Conservation (phyloP, 2,329 filamentous ascomycete species). For the Clonostachys sp. region DNA sequence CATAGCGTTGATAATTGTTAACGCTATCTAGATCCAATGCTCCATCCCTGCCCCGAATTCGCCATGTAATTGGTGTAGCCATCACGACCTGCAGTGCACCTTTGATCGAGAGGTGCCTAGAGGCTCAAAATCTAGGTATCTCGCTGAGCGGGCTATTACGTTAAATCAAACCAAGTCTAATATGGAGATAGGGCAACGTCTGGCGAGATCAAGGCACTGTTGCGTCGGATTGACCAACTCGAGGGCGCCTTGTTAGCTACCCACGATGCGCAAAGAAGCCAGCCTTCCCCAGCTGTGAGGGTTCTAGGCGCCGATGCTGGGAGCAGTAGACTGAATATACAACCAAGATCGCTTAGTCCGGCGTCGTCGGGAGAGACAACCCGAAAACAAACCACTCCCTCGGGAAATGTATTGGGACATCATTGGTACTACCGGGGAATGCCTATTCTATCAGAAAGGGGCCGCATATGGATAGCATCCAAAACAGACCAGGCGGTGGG, state of each 20-base stretch:
- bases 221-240: neutral
- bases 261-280: neutral
- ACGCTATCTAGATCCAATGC: conserved; percentile 41
- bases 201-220: conserved; percentile 1
- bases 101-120: conserved; percentile 20
- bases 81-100: conserved; percentile 40
- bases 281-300: too few relatives aligned
- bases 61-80: conserved; percentile 44
- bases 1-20: neutral
- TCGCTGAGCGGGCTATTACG: neutral
- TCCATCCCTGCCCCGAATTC: conserved; percentile 26
- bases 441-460: too few relatives aligned
- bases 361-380: too few relatives aligned
- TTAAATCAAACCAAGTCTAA: too few relatives aligned
- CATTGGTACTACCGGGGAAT: too few relatives aligned
- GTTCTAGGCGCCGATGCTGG: too few relatives aligned
- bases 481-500: too few relatives aligned
- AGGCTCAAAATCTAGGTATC: neutral
- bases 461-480: too few relatives aligned
- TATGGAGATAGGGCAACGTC: neutral
- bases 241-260: neutral
- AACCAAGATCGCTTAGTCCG: too few relatives aligned
- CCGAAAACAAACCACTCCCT: too few relatives aligned
- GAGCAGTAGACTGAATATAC: too few relatives aligned
- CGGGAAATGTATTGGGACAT: too few relatives aligned